Conservation (phyloP, 2,329 filamentous ascomycete species). For the Rutstroemia sp. region DNA sequence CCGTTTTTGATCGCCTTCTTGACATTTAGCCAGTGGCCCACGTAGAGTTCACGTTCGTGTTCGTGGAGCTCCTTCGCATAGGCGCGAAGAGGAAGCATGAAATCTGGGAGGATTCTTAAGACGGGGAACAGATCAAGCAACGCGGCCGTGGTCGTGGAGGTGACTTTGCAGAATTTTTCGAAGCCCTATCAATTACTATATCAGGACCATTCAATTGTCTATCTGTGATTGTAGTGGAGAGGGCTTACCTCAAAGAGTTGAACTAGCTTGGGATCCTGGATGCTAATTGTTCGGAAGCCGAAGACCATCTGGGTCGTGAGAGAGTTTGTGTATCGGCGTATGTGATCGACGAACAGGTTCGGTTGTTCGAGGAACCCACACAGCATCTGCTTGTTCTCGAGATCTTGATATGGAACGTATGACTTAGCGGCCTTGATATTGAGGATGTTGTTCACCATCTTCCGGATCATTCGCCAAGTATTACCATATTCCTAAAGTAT, state of each 20-base stretch:
- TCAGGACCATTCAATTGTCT: no score
- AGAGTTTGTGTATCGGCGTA: constrained; percentile 41
- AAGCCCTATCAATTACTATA: no score
- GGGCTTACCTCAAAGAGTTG: constrained; percentile 7
- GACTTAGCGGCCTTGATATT: constrained; percentile 10
- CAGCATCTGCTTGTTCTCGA: constrained; percentile 42
- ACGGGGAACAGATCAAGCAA: constrained; percentile 38
- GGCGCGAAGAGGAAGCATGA: constrained; percentile 29
- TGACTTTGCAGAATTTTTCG: no score
- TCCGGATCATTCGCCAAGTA: background rate
- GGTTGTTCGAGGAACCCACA: constrained; percentile 36
- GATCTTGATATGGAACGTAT: constrained; percentile 36
- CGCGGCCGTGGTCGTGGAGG: constrained; percentile 30
- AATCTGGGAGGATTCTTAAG: constrained; percentile 36
- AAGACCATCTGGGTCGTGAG: constrained; percentile 36
- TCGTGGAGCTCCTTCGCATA: constrained; percentile 36
- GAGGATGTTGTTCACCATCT: constrained; percentile 34
- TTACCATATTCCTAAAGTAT: background rate
- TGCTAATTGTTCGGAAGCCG: constrained; percentile 30
- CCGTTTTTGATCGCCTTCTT: constrained; percentile 12
- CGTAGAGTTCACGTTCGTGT: background rate
- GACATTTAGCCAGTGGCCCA: background rate
- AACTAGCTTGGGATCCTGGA: constrained; percentile 31
- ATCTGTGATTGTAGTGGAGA: no score
- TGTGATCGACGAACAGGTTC: constrained; percentile 37